Base-by-base conservation (phyloP, 2,329 filamentous ascomycete species). In the Ceratocystis colombiana region DNA sequence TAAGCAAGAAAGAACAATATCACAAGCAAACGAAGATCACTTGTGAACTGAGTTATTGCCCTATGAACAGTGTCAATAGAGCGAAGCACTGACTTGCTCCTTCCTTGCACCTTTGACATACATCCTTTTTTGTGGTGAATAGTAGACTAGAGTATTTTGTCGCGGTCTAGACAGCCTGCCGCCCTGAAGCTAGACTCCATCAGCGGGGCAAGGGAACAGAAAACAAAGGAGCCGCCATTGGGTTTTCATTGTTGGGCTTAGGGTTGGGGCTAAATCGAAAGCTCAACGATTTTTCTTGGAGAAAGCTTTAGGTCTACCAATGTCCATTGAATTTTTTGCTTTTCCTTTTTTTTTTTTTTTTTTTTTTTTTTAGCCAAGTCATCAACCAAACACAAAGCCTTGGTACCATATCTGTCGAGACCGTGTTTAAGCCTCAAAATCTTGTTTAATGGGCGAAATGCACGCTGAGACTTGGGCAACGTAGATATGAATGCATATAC, bases 1-100 rank as follows among this genome's bases (percentile, higher is more conserved):
- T 37, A 37, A 59, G 37, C 12, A 33, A 30, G 55, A 28, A 30
- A 25, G 55, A 62, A 62, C 33, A 2, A 41, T 45, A 45, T 62
- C 55, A 59, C 55, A 37, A 37, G 55, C 8, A 59, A 59, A 59
- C 55, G 17, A 37, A 59, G 55, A 37, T 59, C 15, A n/a, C 33
- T 30, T 20, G 55, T n/a, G 17, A 25, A 37, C 5, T 2, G 28
- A 41, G 30, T 22, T 45, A 17, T 62, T 62, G 17, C 59, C 59
- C 22, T 62, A 33, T 30, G 10, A 62, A 62, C 33, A 28, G 25
- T 62, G 59, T 33, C 33, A 62, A 62, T 20, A 62, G 25, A 62
- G 59, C 12, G 30, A 37, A 59, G 55, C 55, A 59, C 28, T 59
- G 55, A 59, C 55, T 59, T 59, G 55, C 5, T 22, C 55, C 28